Evolutionary conservation across 352 stramenopile genomes (phyloP).

Genomic region (Pythium diclinum): DNA sequence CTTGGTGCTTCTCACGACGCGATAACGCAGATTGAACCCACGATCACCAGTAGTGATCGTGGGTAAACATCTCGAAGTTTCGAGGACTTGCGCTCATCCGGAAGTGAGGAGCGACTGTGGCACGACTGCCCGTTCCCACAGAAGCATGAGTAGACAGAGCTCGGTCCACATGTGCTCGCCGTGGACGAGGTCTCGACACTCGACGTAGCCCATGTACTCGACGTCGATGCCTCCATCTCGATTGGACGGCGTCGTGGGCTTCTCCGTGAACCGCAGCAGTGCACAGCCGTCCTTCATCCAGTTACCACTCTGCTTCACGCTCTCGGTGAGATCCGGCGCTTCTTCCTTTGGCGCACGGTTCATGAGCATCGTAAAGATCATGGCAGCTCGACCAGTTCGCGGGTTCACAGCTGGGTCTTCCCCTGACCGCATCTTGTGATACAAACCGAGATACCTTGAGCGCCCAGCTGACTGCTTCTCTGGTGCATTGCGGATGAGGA

Average conservation of each 20-base stretch:
- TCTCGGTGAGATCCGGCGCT: not conserved
- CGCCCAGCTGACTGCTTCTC: conserved; percentile 11
- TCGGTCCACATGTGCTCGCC: conserved; percentile 29
- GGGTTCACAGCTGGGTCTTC: conserved; percentile 6
- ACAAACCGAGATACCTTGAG: conserved; percentile 22
- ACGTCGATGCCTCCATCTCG: conserved; percentile 18
- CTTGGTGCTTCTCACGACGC: too few species aligned
- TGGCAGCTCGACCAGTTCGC: conserved; percentile 3
- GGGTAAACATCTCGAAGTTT: not conserved
- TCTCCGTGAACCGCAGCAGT: conserved; percentile 24
- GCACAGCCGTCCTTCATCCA: conserved; percentile 26
- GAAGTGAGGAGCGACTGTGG: conserved; percentile 12
- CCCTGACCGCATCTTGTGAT: conserved; percentile 16
- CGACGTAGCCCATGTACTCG: conserved; percentile 31
- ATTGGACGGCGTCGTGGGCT: conserved; percentile 7
- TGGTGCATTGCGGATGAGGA: conserved; percentile 26
- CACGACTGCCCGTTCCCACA: conserved; percentile 22
- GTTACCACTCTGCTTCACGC: conserved; percentile 1
- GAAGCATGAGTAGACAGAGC: conserved; percentile 26
- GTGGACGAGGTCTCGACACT: conserved; percentile 9
- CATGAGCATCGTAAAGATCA: conserved; percentile 26
- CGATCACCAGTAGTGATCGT: too few species aligned
- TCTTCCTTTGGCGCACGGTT: conserved; percentile 19
- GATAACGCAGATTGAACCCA: too few species aligned
- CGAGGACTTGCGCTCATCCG: not conserved